Base-by-base conservation (phyloP, 2,329 filamentous ascomycete species). In the Aspergillus luchuensis region DNA sequence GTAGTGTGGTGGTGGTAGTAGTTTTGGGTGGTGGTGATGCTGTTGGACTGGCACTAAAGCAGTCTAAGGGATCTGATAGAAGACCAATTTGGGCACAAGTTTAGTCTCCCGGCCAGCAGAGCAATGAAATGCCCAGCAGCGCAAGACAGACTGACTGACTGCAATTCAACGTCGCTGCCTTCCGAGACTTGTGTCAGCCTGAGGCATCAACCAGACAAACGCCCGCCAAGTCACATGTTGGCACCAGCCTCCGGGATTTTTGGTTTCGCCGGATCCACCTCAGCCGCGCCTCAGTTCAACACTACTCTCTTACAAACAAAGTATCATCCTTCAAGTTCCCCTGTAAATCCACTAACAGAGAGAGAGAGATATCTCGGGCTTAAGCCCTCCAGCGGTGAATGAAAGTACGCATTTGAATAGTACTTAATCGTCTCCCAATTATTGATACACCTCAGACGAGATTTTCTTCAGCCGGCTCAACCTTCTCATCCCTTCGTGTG, bases 241-340 rank as follows among this genome's bases (percentile, higher is more conserved):
- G 39, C 57, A 60, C 62, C 62, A 64, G 62, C 62, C 62, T 60
- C 59, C 61, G 25, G 41, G 30, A 53, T 58, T 63, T 43, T 50
- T 48, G 4, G 36, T 41, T 56, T n/a, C 38, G 30, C 33, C 48
- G 15, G 36, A 38, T 45, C 30, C 39, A 43, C 45, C 21, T 39
- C 53, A 43, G 36, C 51, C 36, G 50, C 49, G 17, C 41, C 41
- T 21, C 41, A 21, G 21, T 45, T 45, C 41, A 45, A 19, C 8
- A 13, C 10, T 21, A 21, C 41, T n/a, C 15, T 17, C 33, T 13
- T 15, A 36, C 11, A 36, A 15, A 36, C 33, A 36, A 13, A 13
- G 33, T 36, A 36, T 36, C 33, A 36, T 36, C 33, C 33, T 5
- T 36, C 11, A 36, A 36, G 33, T 36, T 36, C 33, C 33, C 11